These are phyloP conservation scores for Oenanthe sinensis DNA, from an alignment of 129 eudicot species.

Conservation along the genomic window DNA sequence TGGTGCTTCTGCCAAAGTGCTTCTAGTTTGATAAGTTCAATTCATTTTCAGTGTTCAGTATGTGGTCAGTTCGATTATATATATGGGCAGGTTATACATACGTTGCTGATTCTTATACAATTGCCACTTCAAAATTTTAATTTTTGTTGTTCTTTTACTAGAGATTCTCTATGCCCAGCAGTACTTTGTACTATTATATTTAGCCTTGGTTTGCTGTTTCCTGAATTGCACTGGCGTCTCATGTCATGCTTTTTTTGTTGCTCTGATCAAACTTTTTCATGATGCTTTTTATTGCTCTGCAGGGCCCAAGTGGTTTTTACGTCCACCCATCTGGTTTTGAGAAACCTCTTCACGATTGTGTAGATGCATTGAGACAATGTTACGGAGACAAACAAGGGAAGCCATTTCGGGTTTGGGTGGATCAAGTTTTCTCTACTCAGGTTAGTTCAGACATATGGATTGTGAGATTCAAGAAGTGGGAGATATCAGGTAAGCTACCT, in stretches of 20 bases:
- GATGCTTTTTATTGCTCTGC: slow-evolving; percentile 16
- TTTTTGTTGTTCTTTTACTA: background rate
- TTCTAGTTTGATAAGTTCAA: background rate
- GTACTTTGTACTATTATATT: background rate
- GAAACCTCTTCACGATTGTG: slow-evolving; percentile 49
- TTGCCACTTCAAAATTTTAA: background rate
- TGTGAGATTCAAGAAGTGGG: slow-evolving; percentile 86
- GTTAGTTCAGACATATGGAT: slow-evolving; percentile 66
- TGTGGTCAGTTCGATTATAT: background rate
- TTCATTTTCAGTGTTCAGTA: background rate
- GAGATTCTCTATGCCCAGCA: background rate
- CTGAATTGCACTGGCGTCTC: background rate
- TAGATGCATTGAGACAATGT: slow-evolving; percentile 38
- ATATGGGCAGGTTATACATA: background rate
- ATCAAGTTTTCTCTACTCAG: slow-evolving; percentile 62
- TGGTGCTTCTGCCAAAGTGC: background rate
- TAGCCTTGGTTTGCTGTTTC: background rate
- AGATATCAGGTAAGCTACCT: slow-evolving; percentile 54
- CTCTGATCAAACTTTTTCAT: background rate
- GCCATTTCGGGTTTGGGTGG: slow-evolving; percentile 74
- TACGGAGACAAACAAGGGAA: slow-evolving; percentile 74
- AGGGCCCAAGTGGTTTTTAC: slow-evolving; percentile 51
- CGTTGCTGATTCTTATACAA: background rate
- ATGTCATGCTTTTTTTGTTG: background rate
- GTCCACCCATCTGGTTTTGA: slow-evolving; percentile 72